Base-by-base conservation (phyloP, 108 stramenopile species). In the Nitzschia sp. region DNA sequence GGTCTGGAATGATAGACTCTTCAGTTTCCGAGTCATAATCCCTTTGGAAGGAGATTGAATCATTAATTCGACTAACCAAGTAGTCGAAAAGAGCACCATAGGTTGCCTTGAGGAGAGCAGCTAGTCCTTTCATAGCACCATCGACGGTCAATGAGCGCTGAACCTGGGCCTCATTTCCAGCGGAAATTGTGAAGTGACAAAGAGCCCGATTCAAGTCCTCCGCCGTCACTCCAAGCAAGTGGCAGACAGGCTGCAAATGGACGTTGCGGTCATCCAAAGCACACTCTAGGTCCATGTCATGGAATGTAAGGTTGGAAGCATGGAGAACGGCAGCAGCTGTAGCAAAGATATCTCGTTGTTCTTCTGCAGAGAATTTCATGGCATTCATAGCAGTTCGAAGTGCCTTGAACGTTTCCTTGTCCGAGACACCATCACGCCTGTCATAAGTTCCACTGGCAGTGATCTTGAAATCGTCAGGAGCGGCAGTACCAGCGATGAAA, bases 101-200 rank as follows among this genome's bases (percentile, higher is more conserved):
- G 0, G 96, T 80, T n/a, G 93, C 84, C 74, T 97, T 99, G 39
- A 96, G 83, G 17, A 98, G 68, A 19, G 96, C 97, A 61, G 96
- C 96, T 17, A 96, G 65, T 7, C 94, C 95, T 57, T 91, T 90
- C 56, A 80, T 75, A 14, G 97, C 96, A 75, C 91, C 81, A 48
- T 86, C 88, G 57, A 80, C 74, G 40, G 72, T 74, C 46, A 95
- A 71, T 0, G 73, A 68, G 41, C 79, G 78, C 41, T 74, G 76
- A 37, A 93, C 84, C 12, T 69, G 61, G 10, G 57, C 58, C 51
- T 93, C 89, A 11, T 82, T 77, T 21, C 88, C 84, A 1, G 90
- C 92, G 51, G 80, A 80, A 39, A 96, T 92, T 20, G 79, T 72
- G 42, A 90, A 82, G 46, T 86, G 81, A 37, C 86, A 89, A 0